Evolutionary conservation across 352 stramenopile species (phyloP).

Genomic region (Pythium rhizo-oryzae): DNA sequence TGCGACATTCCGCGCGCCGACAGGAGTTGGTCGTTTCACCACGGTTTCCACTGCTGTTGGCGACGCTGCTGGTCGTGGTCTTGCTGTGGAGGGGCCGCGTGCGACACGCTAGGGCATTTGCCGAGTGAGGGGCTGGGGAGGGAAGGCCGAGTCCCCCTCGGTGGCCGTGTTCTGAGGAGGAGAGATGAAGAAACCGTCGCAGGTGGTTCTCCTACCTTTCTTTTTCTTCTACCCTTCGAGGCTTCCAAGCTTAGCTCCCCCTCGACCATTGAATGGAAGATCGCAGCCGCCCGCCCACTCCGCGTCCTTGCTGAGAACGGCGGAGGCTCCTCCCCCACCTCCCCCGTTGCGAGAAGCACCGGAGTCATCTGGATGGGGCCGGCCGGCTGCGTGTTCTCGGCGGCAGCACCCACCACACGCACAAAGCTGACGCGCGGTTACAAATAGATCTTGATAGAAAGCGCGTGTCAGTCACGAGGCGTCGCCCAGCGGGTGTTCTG

Average conservation of each 20-base stretch:
- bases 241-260: conserved; percentile 6
- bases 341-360: neutral
- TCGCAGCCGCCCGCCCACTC: conserved; percentile 6
- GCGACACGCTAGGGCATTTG: conserved; percentile 12
- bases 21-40: conserved; percentile 3
- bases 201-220: neutral
- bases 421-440: conserved; percentile 2
- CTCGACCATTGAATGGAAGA: conserved; percentile 3
- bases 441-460: conserved; percentile 2
- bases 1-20: neutral
- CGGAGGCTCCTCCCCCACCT: neutral
- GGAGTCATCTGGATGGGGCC: neutral
- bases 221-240: neutral
- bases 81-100: neutral
- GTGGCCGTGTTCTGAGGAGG: conserved; percentile 1
- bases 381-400: neutral
- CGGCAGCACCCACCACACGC: neutral
- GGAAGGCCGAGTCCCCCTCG: neutral
- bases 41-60: conserved; percentile 4
- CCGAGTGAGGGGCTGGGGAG: neutral
- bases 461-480: neutral
- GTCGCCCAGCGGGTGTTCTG: neutral
- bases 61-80: neutral
- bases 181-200: neutral
- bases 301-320: neutral